These are phyloP conservation scores for Xylariaceae sp. DNA, from an alignment of 2,329 filamentous ascomycete genomes.

Conservation along the genomic window DNA sequence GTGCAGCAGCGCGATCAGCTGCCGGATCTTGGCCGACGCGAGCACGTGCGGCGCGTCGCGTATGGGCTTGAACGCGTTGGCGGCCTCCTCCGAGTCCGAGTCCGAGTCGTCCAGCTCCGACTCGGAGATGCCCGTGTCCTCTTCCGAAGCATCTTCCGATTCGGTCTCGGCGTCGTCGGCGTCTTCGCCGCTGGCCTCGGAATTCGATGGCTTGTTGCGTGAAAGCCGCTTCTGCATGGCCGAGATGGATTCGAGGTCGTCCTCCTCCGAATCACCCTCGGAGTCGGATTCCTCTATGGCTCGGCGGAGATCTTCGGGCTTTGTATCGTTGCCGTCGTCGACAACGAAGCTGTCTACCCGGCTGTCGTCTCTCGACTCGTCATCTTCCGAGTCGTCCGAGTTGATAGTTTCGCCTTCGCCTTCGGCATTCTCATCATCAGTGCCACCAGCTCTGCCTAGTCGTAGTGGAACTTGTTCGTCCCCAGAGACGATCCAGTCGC, in stretches of 20 bases:
- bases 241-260: constrained; percentile 21
- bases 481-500: constrained; percentile 72
- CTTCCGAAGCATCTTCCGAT: constrained; percentile 15
- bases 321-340: constrained; percentile 37
- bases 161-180: constrained; percentile 14
- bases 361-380: constrained; percentile 38
- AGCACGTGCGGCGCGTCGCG: constrained; percentile 45
- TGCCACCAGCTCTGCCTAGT: constrained; percentile 73
- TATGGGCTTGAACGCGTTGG: constrained; percentile 24
- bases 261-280: constrained; percentile 23
- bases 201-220: constrained; percentile 6
- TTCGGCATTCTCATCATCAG: constrained; percentile 82
- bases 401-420: constrained; percentile 74
- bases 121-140: constrained; percentile 27
- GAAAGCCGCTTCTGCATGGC: constrained; percentile 16
- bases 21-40: constrained; percentile 84
- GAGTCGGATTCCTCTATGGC: constrained; percentile 21
- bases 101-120: constrained; percentile 28
- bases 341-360: constrained; percentile 49
- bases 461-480: constrained; percentile 51
- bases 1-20: constrained; percentile 72
- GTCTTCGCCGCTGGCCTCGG: constrained; percentile 5
- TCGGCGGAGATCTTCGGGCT: constrained; percentile 19
- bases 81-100: constrained; percentile 35
- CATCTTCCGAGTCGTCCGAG: constrained; percentile 60